phyloP scores from a whole-genome alignment of 139 green algal genomes.

The Chlorella sp. region DNA sequence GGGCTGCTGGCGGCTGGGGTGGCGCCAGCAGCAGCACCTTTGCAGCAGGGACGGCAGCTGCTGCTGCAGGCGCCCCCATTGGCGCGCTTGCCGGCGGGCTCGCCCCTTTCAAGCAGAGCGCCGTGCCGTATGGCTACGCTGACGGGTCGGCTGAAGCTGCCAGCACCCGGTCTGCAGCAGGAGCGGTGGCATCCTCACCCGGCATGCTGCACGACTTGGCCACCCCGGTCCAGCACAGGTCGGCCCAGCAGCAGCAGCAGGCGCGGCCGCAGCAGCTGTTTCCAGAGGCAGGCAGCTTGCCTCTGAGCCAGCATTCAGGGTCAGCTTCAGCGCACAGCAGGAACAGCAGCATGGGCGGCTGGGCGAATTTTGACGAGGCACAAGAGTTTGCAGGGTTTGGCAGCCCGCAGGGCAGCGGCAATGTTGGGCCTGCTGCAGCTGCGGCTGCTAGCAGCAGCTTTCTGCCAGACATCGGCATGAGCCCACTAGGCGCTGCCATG shows the following conservation, averaged over 20 bases:
- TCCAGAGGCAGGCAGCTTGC: background rate
- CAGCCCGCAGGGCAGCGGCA: background rate
- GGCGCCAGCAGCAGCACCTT: background rate
- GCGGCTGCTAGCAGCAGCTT: background rate
- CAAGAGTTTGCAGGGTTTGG: background rate
- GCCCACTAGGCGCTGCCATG: conserved; percentile 10
- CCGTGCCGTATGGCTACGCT: no score
- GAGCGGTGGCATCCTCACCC: background rate
- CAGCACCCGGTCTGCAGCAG: background rate
- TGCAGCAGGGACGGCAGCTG: background rate
- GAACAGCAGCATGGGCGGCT: background rate
- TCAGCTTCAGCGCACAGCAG: background rate
- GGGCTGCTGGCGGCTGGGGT: background rate
- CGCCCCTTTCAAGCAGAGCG: no score
- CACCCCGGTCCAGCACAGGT: conserved; percentile 9
- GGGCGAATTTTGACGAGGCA: conserved; percentile 2
- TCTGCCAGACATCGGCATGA: background rate
- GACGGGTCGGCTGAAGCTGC: background rate
- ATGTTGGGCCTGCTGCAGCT: no score
- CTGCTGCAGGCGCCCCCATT: background rate
- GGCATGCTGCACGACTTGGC: background rate
- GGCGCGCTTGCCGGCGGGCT: background rate
- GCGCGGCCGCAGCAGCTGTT: conserved; percentile 35
- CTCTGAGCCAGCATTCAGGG: background rate
- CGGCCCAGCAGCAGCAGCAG: background rate